Conservation (phyloP, 768 basidiomycete species). For the Mycena belliarum region DNA sequence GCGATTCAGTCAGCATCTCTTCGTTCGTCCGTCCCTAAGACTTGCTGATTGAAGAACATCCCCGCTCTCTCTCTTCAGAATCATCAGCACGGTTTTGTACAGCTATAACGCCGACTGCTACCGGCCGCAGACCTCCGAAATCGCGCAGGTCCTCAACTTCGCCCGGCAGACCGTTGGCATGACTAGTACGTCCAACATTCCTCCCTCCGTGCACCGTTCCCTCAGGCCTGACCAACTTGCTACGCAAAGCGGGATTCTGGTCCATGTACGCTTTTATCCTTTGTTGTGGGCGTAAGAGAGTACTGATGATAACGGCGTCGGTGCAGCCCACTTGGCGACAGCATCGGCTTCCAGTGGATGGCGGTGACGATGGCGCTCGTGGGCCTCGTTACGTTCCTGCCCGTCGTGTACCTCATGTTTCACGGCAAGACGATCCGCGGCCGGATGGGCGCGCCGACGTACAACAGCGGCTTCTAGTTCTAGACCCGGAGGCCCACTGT, state of each 20-base stretch:
- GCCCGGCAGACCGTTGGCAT: conserved; percentile 17
- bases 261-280: conserved; percentile 1
- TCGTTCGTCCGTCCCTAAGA: not conserved
- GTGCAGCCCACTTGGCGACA: conserved; percentile 10
- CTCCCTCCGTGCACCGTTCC: not conserved
- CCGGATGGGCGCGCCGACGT: conserved; percentile 4
- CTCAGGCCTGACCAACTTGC: too few relatives aligned
- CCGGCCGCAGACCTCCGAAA: conserved; percentile 10
- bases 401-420: conserved; percentile 12
- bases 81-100: conserved; percentile 9
- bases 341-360: conserved; percentile 16
- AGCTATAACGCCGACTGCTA: conserved; percentile 15
- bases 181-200: conserved; percentile 10
- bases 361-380: conserved; percentile 3
- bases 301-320: too few relatives aligned
- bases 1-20: conserved; percentile 5
- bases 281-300: too few relatives aligned
- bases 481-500: too few relatives aligned
- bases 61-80: not conserved
- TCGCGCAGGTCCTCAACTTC: conserved; percentile 20
- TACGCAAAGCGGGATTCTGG: conserved; percentile 9
- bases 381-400: conserved; percentile 8
- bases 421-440: conserved; percentile 12
- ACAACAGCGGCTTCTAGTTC: conserved; percentile 5
- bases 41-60: too few relatives aligned